phyloP scores from a whole-genome alignment of 345 rosid genomes.

The Luvunga scandens region DNA sequence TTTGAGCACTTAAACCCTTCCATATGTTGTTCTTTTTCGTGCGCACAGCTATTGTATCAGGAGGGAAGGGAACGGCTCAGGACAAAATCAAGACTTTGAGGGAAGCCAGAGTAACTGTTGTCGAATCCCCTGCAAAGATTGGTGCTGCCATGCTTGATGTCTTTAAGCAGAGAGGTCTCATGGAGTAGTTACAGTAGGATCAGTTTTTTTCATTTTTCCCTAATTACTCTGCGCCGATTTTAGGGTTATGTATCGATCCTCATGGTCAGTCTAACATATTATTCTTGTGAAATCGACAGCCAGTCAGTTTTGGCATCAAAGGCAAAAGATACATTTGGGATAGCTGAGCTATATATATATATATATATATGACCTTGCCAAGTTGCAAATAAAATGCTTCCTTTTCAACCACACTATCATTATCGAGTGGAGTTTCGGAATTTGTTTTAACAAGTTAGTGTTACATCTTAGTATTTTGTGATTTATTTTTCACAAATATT shows the following conservation, averaged over 20 bases:
- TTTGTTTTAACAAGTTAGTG: too few relatives aligned
- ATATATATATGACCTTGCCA: too few relatives aligned
- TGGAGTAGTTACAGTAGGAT: background rate
- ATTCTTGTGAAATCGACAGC: background rate
- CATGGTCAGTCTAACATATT: background rate
- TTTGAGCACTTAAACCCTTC: too few relatives aligned
- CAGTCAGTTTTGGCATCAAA: background rate
- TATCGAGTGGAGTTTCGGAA: background rate
- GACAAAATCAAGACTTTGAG: slow-evolving; percentile 76
- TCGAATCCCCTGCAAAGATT: slow-evolving; percentile 91
- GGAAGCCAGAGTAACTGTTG: slow-evolving; percentile 91
- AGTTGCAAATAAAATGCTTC: background rate
- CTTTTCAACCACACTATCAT: background rate
- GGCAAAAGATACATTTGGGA: background rate
- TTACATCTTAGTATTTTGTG: background rate
- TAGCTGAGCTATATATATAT: background rate
- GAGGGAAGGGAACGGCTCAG: slow-evolving; percentile 96
- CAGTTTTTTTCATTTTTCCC: background rate
- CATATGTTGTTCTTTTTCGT: background rate
- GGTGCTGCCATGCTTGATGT: slow-evolving; percentile 76
- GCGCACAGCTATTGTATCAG: slow-evolving; percentile 80
- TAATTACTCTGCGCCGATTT: background rate
- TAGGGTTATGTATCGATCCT: background rate
- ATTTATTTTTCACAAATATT: too few relatives aligned
- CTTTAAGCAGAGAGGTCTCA: slow-evolving; percentile 75